Evolutionary conservation across 2,329 filamentous ascomycete species (phyloP).

Genomic region (Domatiomyces globalis): DNA sequence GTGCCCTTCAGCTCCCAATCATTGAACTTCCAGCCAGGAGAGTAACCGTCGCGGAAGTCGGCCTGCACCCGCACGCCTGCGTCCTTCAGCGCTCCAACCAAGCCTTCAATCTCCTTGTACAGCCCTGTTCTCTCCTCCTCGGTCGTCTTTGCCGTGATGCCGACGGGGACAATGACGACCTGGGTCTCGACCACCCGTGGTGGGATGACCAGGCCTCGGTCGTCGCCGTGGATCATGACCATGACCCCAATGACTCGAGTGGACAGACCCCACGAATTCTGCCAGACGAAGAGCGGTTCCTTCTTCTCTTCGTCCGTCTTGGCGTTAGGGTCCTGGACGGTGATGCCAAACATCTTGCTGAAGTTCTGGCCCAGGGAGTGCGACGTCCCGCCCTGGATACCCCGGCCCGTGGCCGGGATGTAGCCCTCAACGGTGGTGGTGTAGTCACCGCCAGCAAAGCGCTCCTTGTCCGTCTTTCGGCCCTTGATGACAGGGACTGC

Average conservation of each 20-base stretch:
- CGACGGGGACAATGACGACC: constrained; percentile 77
- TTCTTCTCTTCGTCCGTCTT: constrained; percentile 56
- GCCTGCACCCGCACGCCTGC: constrained; percentile 64
- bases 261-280: constrained; percentile 97
- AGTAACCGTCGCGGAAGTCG: constrained; percentile 78
- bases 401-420: constrained; percentile 86
- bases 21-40: constrained; percentile 95
- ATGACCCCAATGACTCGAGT: constrained; percentile 96
- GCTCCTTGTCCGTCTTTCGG: constrained; percentile 92
- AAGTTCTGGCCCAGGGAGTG: constrained; percentile 96
- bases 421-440: constrained; percentile 96
- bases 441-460: constrained; percentile 92
- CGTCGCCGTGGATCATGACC: constrained; percentile 95
- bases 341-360: constrained; percentile 98
- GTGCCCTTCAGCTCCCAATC: constrained; percentile 97
- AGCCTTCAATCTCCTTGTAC: constrained; percentile 57
- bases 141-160: constrained; percentile 74
- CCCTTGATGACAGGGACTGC: constrained; percentile 91
- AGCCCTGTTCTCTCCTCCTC: constrained; percentile 66
- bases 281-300: constrained; percentile 68
- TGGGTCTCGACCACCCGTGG: constrained; percentile 80
- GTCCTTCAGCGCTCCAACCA: constrained; percentile 55
- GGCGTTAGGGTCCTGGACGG: constrained; percentile 73
- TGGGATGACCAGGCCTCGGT: constrained; percentile 87
- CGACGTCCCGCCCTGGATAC: constrained; percentile 91